Percentiles rank a stretch among this genome's conserved stretches.
phyloP scores from a whole-genome alignment of 2,329 filamentous ascomycete species.

The Tolypocladium amazonense region DNA sequence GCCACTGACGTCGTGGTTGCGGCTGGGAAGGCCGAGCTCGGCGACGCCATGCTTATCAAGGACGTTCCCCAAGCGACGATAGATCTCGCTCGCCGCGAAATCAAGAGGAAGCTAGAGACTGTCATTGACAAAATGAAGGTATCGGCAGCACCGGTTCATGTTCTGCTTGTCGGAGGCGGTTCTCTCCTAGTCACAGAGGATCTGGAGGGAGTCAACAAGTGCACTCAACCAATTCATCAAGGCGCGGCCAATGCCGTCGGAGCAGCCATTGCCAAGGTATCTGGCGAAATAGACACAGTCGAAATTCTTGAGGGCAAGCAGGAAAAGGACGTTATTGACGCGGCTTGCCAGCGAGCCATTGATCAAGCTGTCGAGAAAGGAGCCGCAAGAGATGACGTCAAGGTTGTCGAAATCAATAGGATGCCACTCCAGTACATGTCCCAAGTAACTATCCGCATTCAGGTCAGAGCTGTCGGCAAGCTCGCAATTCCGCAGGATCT shows the following conservation, averaged over 20 bases:
- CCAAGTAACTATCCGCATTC: slow-evolving; percentile 22
- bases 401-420: slow-evolving; percentile 34
- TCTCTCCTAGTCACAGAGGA: slow-evolving; percentile 37
- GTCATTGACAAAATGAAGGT: slow-evolving; percentile 47
- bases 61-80: slow-evolving; percentile 12
- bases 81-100: slow-evolving; percentile 17
- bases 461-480: slow-evolving; percentile 22
- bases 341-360: slow-evolving; percentile 24
- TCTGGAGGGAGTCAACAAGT: slow-evolving; percentile 37
- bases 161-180: slow-evolving; percentile 48
- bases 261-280: slow-evolving; percentile 46
- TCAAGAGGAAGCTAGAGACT: slow-evolving; percentile 36
- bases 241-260: slow-evolving; percentile 51
- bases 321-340: slow-evolving; percentile 25
- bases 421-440: slow-evolving; percentile 26
- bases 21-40: slow-evolving; percentile 18
- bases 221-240: slow-evolving; percentile 38
- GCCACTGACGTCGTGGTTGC: slow-evolving; percentile 40
- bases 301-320: slow-evolving; percentile 29
- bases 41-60: slow-evolving; percentile 16
- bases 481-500: slow-evolving; percentile 17
- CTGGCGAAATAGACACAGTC: slow-evolving; percentile 41
- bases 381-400: slow-evolving; percentile 20
- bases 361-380: slow-evolving; percentile 19
- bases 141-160: slow-evolving; percentile 36